Evolutionary conservation across 1,139 yeast species (phyloP).

Genomic region (Kodamaea plutei): DNA sequence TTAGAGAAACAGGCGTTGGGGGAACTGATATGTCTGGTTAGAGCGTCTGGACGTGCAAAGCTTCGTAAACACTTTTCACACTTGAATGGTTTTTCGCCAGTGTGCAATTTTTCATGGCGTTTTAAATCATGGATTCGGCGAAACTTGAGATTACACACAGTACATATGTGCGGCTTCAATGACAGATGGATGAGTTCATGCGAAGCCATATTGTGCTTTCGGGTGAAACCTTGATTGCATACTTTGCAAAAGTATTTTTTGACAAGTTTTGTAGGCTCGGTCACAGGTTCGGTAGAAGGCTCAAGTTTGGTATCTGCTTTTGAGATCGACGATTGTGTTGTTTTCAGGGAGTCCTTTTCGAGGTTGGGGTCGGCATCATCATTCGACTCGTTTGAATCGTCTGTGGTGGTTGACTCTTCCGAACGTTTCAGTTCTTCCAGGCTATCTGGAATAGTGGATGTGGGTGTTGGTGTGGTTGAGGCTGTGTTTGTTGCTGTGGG

Average conservation of each 20-base stretch:
- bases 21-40: constrained; percentile 57
- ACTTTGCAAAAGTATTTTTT: constrained; percentile 48
- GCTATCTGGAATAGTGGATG: no score
- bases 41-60: constrained; percentile 77
- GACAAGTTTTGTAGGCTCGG: not conserved
- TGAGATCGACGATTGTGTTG: not conserved
- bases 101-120: constrained; percentile 70
- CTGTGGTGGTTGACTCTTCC: no score
- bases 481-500: constrained; percentile 5
- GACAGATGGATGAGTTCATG: constrained; percentile 69
- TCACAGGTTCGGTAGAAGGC: no score
- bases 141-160: constrained; percentile 60
- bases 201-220: constrained; percentile 72
- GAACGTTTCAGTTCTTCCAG: no score
- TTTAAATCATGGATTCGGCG: constrained; percentile 73
- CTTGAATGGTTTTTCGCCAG: constrained; percentile 67
- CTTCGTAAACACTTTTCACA: constrained; percentile 61
- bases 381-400: constrained; percentile 4
- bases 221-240: constrained; percentile 60
- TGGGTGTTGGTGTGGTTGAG: no score
- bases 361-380: constrained; percentile 4
- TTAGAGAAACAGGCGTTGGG: constrained; percentile 36
- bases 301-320: constrained; percentile 2
- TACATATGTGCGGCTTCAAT: constrained; percentile 63
- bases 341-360: no score